Conservation (phyloP, 1,284 basidiomycete genomes). For the Naganishia sp. region DNA sequence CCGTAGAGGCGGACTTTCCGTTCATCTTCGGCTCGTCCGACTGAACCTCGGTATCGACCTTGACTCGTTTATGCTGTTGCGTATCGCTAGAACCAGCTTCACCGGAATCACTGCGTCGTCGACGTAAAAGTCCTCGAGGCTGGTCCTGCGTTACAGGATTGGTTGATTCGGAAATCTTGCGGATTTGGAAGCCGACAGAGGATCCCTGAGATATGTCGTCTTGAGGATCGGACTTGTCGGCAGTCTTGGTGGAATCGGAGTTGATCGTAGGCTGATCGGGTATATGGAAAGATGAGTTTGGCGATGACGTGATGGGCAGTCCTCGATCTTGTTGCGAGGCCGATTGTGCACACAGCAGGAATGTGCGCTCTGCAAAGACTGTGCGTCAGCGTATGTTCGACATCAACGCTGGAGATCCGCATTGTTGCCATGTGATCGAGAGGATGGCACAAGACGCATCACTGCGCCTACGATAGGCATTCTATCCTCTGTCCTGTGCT, state of each 20-base stretch:
- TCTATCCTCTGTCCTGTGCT: too few relatives aligned
- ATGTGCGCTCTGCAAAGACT: too few relatives aligned
- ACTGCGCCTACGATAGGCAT: too few relatives aligned
- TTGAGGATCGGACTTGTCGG: not conserved
- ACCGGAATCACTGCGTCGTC: conserved; percentile 22
- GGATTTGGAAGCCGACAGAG: not conserved
- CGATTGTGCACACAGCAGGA: too few relatives aligned
- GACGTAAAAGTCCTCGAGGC: conserved; percentile 11
- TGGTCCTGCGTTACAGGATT: conserved; percentile 4
- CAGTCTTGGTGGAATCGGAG: not conserved
- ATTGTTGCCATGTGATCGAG: too few relatives aligned
- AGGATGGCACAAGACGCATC: too few relatives aligned
- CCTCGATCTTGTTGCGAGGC: not conserved
- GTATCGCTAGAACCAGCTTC: conserved; percentile 14
- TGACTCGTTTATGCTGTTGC: conserved; percentile 4
- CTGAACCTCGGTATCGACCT: not conserved
- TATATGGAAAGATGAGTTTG: not conserved
- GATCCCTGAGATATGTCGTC: not conserved
- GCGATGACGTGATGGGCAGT: conserved; percentile 23
- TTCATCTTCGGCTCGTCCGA: not conserved
- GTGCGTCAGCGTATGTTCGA: not conserved
- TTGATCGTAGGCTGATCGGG: not conserved
- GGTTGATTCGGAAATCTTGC: conserved; percentile 20
- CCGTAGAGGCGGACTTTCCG: not conserved
- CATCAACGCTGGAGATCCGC: too few relatives aligned